Evolutionary conservation across 2,329 filamentous ascomycete genomes (phyloP).

Genomic region (Beauveria pseudobassiana): DNA sequence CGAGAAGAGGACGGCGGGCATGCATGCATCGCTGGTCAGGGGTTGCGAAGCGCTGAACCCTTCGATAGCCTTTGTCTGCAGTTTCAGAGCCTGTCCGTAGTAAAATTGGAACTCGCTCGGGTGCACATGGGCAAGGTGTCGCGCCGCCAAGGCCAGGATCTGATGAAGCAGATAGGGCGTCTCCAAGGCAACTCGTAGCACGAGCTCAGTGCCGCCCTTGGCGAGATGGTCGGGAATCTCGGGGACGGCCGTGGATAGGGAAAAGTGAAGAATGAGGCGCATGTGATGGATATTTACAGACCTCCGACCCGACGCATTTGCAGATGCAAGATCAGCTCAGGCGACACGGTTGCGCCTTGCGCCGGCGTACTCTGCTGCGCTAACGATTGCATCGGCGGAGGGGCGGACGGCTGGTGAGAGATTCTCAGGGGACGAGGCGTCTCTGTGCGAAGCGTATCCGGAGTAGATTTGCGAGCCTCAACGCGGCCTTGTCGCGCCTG

Average conservation of each 20-base stretch:
- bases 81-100: not conserved
- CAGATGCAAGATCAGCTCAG: not conserved
- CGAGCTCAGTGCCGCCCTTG: not conserved
- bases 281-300: not conserved
- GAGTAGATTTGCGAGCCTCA: not conserved
- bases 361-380: not conserved
- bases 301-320: not conserved
- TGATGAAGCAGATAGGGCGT: slow-evolving; percentile 5
- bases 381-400: not conserved
- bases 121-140: not conserved
- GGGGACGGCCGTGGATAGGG: not conserved
- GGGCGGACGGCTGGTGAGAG: not conserved
- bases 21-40: not conserved
- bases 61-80: not conserved
- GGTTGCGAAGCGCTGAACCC: not conserved
- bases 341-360: not conserved
- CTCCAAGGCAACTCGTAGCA: not conserved
- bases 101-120: not conserved
- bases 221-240: not conserved
- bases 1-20: slow-evolving; percentile 5
- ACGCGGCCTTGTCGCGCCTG: not conserved
- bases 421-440: not conserved
- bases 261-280: slow-evolving; percentile 1
- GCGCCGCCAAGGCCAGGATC: not conserved
- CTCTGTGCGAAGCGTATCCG: not conserved